Percentiles rank a stretch among this genome's conserved stretches.
Conservation (phyloP, 2,329 filamentous ascomycete species). For the Zarea fungicola region DNA sequence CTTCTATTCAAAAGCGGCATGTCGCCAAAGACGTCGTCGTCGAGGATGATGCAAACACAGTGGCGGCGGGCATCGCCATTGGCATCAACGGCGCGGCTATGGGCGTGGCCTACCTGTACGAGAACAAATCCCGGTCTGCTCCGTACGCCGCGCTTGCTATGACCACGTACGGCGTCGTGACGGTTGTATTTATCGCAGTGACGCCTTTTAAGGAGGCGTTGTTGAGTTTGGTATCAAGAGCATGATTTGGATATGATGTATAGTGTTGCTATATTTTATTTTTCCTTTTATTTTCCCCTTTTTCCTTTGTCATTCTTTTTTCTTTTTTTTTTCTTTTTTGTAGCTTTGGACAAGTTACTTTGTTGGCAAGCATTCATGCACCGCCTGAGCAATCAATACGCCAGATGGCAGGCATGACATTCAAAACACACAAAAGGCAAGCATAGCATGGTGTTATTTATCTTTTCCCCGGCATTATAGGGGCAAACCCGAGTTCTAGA, state of each 20-base stretch:
- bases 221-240: constrained; percentile 24
- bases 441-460: no score
- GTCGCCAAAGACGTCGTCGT: no score
- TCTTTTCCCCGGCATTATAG: no score
- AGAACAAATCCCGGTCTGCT: constrained; percentile 45
- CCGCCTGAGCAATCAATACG: no score
- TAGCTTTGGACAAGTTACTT: no score
- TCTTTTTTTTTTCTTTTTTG: no score
- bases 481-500: no score
- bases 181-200: constrained; percentile 48
- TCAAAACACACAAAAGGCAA: no score
- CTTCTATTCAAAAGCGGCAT: no score
- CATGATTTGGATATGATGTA: neutral
- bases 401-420: no score
- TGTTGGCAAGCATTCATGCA: no score
- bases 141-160: constrained; percentile 53
- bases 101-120: constrained; percentile 54
- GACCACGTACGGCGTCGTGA: constrained; percentile 52
- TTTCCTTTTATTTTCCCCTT: neutral
- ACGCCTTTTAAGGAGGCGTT: constrained; percentile 39
- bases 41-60: constrained; percentile 25
- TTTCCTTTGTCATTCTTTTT: no score
- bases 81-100: constrained; percentile 57
- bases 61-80: constrained; percentile 48
- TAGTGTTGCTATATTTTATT: neutral